Evolutionary conservation across 495 filamentous ascomycete genomes (phyloP), one percentile per base, ranked within the genome.

Genomic region (Daldinia decipiens): DNA sequence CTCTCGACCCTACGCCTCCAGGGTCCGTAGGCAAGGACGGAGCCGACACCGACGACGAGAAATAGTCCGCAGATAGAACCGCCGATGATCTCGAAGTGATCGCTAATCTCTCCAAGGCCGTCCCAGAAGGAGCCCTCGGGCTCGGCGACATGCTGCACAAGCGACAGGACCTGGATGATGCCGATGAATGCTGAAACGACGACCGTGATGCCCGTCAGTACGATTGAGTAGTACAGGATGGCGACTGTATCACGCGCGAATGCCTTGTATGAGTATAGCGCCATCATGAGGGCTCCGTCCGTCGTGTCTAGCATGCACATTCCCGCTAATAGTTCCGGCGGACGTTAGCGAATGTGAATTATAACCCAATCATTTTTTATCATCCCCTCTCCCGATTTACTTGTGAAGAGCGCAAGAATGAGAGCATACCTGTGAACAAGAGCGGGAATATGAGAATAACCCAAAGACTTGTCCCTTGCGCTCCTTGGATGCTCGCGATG

Each of bases 241-340:
- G 94, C 94, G 43, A 98, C 89, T 0, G 85, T 84, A 73, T 98
- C 95, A 51, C 91, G 80, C 2, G 91, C 88, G 54, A 92, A 84
- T 6, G 85, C 82, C 34, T 91, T 89, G 38, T 87, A 92, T 0
- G 93, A 92, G 81, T 99, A 99, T 5, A 98, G 83, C 0, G 91
- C 89, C 86, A 96, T 94, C 95, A 98, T 98, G 0, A 97, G 87
- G 6, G 95, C 94, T 12, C 95, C 95, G 73, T 98, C 95, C 0
- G 87, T 90, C 0, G 94, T 97, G 79, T 97, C 94, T 2, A 97
- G 82, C 36, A 97, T 83, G 77, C 93, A 96, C 94, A 97, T 97
- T 68, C 93, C 94, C 3, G 90, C 93, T 87, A 50, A 5, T 17
- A n/a, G 26, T 9, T 3, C 7, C 24, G 50, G 8, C 24, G 9